These are phyloP conservation scores for Naematelia encephala DNA, from an alignment of 768 basidiomycete species.

Conservation along the genomic window DNA sequence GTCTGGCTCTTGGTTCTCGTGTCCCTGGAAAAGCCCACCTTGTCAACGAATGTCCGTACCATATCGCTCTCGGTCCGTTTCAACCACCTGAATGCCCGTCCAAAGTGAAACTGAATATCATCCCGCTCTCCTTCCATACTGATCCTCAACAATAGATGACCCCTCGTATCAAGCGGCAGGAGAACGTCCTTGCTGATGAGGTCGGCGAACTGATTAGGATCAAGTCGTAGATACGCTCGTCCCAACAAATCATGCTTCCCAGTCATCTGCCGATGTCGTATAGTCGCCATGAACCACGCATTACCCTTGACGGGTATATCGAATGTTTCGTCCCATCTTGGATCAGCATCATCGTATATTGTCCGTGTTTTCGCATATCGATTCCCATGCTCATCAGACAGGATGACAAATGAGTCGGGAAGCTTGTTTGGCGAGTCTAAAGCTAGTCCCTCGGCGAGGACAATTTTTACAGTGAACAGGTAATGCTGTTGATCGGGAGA, in stretches of 20 bases:
- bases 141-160: constrained; percentile 78
- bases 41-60: constrained; percentile 94
- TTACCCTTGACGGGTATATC: constrained; percentile 89
- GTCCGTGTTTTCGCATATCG: constrained; percentile 91
- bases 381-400: constrained; percentile 87
- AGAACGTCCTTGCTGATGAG: constrained; percentile 86
- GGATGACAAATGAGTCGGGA: constrained; percentile 86
- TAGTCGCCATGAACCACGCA: constrained; percentile 95
- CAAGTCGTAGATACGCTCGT: constrained; percentile 84
- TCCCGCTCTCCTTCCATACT: constrained; percentile 99
- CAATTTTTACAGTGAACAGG: constrained; percentile 90
- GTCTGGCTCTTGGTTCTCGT: background rate
- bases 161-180: constrained; percentile 82
- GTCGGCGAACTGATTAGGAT: constrained; percentile 82
- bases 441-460: constrained; percentile 82
- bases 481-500: constrained; percentile 53
- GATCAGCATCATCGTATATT: constrained; percentile 82
- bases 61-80: constrained; percentile 93
- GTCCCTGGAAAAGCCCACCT: constrained; percentile 57
- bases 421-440: constrained; percentile 69
- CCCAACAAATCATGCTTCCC: constrained; percentile 88
- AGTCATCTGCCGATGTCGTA: constrained; percentile 81
- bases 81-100: constrained; percentile 79
- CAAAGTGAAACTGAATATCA: constrained; percentile 96
- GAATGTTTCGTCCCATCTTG: constrained; percentile 98